Evolutionary conservation across 495 filamentous ascomycete species (phyloP).

Genomic region (Hypoxylon lenormandii): DNA sequence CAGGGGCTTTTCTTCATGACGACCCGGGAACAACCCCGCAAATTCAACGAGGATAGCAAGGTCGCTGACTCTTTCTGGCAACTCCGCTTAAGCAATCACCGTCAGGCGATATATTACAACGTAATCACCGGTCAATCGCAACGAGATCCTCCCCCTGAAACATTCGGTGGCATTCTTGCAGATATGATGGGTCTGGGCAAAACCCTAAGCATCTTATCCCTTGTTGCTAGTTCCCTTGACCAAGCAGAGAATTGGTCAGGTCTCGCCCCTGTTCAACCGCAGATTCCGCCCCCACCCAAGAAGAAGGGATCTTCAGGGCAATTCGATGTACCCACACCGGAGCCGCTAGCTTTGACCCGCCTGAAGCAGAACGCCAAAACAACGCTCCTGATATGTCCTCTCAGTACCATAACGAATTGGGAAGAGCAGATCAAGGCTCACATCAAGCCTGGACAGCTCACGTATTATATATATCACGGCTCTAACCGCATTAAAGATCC

Average conservation of each 20-base stretch:
- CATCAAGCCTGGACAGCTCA: constrained; percentile 69
- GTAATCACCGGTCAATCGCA: constrained; percentile 81
- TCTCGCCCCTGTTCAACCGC: constrained; percentile 56
- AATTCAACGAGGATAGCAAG: constrained; percentile 55
- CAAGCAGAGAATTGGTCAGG: constrained; percentile 70
- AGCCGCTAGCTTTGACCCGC: constrained; percentile 56
- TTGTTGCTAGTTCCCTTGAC: constrained; percentile 72
- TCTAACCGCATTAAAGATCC: constrained; percentile 74
- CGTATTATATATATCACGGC: constrained; percentile 87
- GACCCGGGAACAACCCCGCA: constrained; percentile 73
- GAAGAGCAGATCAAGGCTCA: constrained; percentile 87
- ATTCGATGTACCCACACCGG: constrained; percentile 54
- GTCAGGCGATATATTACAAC: constrained; percentile 74
- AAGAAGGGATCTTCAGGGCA: constrained; percentile 51
- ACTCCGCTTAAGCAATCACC: constrained; percentile 62
- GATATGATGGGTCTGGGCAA: constrained; percentile 99
- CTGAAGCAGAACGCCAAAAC: constrained; percentile 76
- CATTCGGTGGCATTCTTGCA: constrained; percentile 87
- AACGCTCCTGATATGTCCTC: constrained; percentile 88
- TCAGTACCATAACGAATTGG: constrained; percentile 93
- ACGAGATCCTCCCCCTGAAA: constrained; percentile 73
- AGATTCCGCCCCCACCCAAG: constrained; percentile 49
- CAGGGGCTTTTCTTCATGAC: constrained; percentile 91
- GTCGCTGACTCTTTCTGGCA: constrained; percentile 81
- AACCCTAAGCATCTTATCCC: constrained; percentile 85